Base-by-base conservation (phyloP, 768 basidiomycete genomes). In the Kwoniella europaea region DNA sequence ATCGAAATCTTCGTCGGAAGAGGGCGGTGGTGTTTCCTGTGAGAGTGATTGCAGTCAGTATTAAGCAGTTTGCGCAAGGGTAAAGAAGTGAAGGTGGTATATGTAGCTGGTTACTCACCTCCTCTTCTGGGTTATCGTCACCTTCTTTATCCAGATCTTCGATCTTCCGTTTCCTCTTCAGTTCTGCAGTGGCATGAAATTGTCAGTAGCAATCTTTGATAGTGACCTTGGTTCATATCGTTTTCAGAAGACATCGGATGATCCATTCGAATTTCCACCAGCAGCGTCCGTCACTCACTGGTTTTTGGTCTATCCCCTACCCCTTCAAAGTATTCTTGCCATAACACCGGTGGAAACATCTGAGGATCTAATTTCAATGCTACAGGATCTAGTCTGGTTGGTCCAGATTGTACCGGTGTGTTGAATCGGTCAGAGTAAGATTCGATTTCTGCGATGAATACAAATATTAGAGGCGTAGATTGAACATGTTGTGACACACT, bases 271-370 rank as follows among this genome's bases (percentile, higher is more conserved):
- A 35, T 0, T 35, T 35, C 7, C 35, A 35, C 35, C 35, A 4
- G 35, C 35, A 35, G 35, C 35, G 0, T 35, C 20, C 35, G 0
- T 35, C 20, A 69, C 71, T 65, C 53, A 68, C 71, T 69, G 10
- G 54, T 27, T 62, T 71, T 75, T 2, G 24, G 44, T 43, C 64
- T 59, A 67, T 61, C 6, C n/a, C 63, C 42, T 9, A 60, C 68
- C 1, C 73, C 71, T 52, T 74, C 79, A 64, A 81, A 78, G 54
- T 78, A 78, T 56, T 69, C 75, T 44, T 67, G 63, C 80, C 80
- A 81, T 43, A 81, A 58, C 6, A 57, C 46, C 20, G 74, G 73
- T 18, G 80, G 80, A 63, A 81, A 81, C 54, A 76, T 69, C 13
- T n/a, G 16, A 41, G 72, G 52, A 52, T 81, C 74, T 53, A 81